phyloP scores from a whole-genome alignment of 352 stramenopile species.

The Pythium periplocum region DNA sequence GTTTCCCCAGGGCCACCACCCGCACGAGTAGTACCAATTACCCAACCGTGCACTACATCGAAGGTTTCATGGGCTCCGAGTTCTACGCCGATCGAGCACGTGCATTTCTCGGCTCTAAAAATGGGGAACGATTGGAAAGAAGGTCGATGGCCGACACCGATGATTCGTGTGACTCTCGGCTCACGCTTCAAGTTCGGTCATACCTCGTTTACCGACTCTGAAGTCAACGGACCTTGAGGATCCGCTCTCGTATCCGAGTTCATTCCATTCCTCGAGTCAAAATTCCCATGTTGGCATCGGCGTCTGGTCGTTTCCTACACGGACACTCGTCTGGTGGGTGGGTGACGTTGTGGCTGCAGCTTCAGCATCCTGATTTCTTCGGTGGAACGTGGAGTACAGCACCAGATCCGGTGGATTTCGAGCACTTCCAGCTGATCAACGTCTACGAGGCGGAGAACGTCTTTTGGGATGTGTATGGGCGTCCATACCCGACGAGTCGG shows the following conservation, averaged over 20 bases:
- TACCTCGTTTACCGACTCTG: conserved; percentile 67
- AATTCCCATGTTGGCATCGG: conserved; percentile 26
- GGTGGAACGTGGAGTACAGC: conserved; percentile 66
- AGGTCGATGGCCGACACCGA: conserved; percentile 46
- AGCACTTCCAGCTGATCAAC: conserved; percentile 54
- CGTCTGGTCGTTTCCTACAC: conserved; percentile 50
- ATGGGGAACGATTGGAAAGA: conserved; percentile 54
- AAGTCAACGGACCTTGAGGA: conserved; percentile 56
- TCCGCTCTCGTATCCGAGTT: conserved; percentile 64
- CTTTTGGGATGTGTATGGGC: conserved; percentile 59
- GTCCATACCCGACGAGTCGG: conserved; percentile 51
- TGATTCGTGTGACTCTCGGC: conserved; percentile 63
- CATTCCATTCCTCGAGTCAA: conserved; percentile 55
- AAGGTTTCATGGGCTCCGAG: conserved; percentile 68
- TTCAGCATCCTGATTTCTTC: conserved; percentile 70
- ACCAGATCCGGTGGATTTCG: conserved; percentile 66
- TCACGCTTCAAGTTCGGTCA: conserved; percentile 72
- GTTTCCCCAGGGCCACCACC: conserved; percentile 53
- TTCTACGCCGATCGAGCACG: conserved; percentile 50
- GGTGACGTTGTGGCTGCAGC: conserved; percentile 63
- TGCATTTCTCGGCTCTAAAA: conserved; percentile 48
- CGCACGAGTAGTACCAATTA: conserved; percentile 16
- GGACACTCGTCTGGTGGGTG: conserved; percentile 71
- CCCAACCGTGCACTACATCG: conserved; percentile 70
- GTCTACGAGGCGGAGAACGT: conserved; percentile 68